These are phyloP conservation scores for Leccinum variicolor DNA, from an alignment of 768 basidiomycete genomes.

Conservation along the genomic window DNA sequence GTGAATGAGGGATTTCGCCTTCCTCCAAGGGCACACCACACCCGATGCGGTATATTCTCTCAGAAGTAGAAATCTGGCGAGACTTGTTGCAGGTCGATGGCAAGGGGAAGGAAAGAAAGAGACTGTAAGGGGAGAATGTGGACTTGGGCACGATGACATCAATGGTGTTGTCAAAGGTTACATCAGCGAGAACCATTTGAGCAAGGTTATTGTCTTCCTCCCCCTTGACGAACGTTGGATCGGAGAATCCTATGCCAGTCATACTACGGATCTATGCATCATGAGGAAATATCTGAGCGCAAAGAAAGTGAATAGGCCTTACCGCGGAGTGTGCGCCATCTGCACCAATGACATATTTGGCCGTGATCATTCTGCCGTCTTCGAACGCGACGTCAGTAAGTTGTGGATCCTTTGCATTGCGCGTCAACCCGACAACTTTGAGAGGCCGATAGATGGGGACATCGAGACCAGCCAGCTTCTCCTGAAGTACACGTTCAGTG, in stretches of 20 bases:
- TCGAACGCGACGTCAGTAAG: slow-evolving; percentile 45
- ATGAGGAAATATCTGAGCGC: not conserved
- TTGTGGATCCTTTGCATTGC: slow-evolving; percentile 24
- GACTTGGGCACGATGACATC: slow-evolving; percentile 7
- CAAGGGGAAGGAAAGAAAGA: slow-evolving; percentile 38
- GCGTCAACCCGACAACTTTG: slow-evolving; percentile 38
- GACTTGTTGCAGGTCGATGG: slow-evolving; percentile 26
- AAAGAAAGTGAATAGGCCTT: slow-evolving; percentile 9
- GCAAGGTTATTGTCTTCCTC: slow-evolving; percentile 28
- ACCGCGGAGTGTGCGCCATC: slow-evolving; percentile 50
- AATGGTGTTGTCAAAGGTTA: slow-evolving; percentile 29
- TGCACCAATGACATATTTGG: slow-evolving; percentile 49
- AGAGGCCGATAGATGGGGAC: slow-evolving; percentile 36
- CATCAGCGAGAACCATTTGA: slow-evolving; percentile 47
- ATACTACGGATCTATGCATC: slow-evolving; percentile 38
- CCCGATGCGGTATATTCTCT: slow-evolving; percentile 38
- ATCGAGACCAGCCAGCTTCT: slow-evolving; percentile 31
- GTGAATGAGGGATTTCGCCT: slow-evolving; percentile 36
- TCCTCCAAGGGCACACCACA: slow-evolving; percentile 35
- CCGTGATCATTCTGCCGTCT: slow-evolving; percentile 39
- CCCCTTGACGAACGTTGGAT: slow-evolving; percentile 35
- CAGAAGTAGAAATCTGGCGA: slow-evolving; percentile 4
- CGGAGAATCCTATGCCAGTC: slow-evolving; percentile 40
- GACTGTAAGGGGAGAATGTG: slow-evolving; percentile 27
- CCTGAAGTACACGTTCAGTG: slow-evolving; percentile 40